Base-by-base conservation (phyloP, 148 eudicot species). In the Polygonum aviculare region DNA sequence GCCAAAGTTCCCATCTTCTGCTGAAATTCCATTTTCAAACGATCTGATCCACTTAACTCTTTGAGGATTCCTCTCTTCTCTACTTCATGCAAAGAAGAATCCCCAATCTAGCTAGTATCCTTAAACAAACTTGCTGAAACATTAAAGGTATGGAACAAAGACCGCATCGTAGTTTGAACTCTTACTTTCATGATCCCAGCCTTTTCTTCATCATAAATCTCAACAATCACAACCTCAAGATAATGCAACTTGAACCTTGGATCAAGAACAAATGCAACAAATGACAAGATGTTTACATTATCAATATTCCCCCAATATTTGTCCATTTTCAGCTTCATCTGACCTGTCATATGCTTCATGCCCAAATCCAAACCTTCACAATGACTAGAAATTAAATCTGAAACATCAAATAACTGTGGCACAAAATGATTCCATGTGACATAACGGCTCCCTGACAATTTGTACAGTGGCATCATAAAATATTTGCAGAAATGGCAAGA, bases 241-340 rank as follows among this genome's bases (percentile, higher is more conserved):
- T 16, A 62, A 19, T 6, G 2, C 69, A 62, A 5, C 26, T 62
- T 62, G 12, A 15, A 62, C 19, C 69, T 62, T 12, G 69, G 69
- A 33, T 72, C 74, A 3, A 72, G 21, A 72, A 72, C 41, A 36
- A 72, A 33, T 31, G 74, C 74, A 12, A 72, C 44, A 36, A 36
- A 72, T 16, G 41, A 11, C 18, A 72, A 39, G 19, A 38, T 72
- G 19, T 72, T 72, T 15, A 12, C 47, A 19, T 72, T 72, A 5
- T 72, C 48, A 72, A 72, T 22, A 44, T 39, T 44, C 2, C 50
- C 49, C 50, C 69, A 62, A 62, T 62, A 62, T n/a, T 62, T 62
- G 14, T 62, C 69, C 31, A 19, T 21, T 33, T 62, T 62, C 69
- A 19, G 0, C 36, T n/a, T 62, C 69, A 62, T 62, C 19, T 16